These are phyloP conservation scores for Bidens hawaiensis DNA, from an alignment of 140 eudicot genomes.

Conservation along the genomic window DNA sequence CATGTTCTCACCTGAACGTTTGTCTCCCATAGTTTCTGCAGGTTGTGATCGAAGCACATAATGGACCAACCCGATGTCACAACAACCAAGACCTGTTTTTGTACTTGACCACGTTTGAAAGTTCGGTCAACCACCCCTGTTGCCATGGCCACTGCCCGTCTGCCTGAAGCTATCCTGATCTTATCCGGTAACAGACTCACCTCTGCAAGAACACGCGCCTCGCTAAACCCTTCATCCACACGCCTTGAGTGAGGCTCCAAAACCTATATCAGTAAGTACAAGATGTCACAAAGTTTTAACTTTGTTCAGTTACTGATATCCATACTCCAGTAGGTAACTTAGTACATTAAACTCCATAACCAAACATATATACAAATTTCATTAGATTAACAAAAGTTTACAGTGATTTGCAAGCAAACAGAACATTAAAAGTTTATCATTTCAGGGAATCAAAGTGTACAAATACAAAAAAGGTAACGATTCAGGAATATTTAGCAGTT, in stretches of 20 bases:
- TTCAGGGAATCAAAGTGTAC: not conserved
- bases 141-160: constrained; percentile 99
- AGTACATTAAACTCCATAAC: not conserved
- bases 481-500: not conserved
- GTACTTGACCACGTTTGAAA: constrained; percentile 64
- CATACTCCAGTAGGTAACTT: not conserved
- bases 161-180: constrained; percentile 81
- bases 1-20: constrained; percentile 62
- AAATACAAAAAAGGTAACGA: not conserved
- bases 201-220: constrained; percentile 88
- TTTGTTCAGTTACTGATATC: not conserved
- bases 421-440: not conserved
- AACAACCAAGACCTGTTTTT: constrained; percentile 92
- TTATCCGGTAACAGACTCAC: constrained; percentile 86
- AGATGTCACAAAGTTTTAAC: not conserved
- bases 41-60: constrained; percentile 98
- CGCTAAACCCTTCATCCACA: constrained; percentile 90
- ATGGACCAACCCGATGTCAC: constrained; percentile 98
- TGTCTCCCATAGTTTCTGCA: constrained; percentile 84
- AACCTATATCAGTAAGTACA: constrained; percentile 43
- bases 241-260: constrained; percentile 91
- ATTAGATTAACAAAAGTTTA: not conserved
- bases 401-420: not conserved
- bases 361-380: not conserved
- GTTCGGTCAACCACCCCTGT: constrained; percentile 81